phyloP scores from a whole-genome alignment of 495 filamentous ascomycete species.

The Penicillium psychrofluorescens region DNA sequence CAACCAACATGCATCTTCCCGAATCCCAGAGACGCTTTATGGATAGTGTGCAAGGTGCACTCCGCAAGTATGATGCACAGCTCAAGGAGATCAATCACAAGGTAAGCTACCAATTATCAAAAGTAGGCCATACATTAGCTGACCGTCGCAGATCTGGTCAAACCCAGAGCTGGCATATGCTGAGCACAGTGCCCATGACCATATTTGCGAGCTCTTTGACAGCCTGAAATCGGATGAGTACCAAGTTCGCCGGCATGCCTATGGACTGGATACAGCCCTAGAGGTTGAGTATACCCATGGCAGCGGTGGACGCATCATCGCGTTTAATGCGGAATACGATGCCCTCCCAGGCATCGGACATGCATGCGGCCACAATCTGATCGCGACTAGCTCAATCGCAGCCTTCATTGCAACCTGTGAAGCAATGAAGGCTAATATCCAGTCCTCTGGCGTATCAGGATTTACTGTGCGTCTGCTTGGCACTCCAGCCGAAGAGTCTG shows the following conservation, averaged over 20 bases:
- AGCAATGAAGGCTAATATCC: constrained; percentile 18
- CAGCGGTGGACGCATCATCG: constrained; percentile 9
- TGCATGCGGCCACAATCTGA: constrained; percentile 43
- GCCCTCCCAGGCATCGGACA: constrained; percentile 39
- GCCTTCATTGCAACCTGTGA: constrained; percentile 32
- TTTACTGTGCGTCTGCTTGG: constrained; percentile 35
- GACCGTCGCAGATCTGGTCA: constrained; percentile 27
- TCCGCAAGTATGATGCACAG: constrained; percentile 22
- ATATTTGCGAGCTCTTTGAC: constrained; percentile 40
- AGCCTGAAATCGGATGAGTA: constrained; percentile 19
- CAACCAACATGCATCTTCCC: constrained; percentile 18
- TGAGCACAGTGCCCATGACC: constrained; percentile 45
- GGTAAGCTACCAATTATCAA: constrained; percentile 13
- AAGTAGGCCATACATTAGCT: background rate
- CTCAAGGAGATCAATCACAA: constrained; percentile 41
- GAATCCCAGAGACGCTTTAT: constrained; percentile 20
- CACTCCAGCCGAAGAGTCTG: constrained; percentile 38
- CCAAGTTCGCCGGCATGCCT: constrained; percentile 35
- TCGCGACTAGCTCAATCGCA: constrained; percentile 36
- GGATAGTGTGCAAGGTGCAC: constrained; percentile 19
- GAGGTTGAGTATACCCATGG: constrained; percentile 46
- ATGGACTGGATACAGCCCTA: constrained; percentile 49
- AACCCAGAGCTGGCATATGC: constrained; percentile 50
- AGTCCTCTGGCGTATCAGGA: constrained; percentile 10
- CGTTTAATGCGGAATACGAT: constrained; percentile 53